Conservation (phyloP, 1,284 basidiomycete genomes). For the Microbotryum intermedium region DNA sequence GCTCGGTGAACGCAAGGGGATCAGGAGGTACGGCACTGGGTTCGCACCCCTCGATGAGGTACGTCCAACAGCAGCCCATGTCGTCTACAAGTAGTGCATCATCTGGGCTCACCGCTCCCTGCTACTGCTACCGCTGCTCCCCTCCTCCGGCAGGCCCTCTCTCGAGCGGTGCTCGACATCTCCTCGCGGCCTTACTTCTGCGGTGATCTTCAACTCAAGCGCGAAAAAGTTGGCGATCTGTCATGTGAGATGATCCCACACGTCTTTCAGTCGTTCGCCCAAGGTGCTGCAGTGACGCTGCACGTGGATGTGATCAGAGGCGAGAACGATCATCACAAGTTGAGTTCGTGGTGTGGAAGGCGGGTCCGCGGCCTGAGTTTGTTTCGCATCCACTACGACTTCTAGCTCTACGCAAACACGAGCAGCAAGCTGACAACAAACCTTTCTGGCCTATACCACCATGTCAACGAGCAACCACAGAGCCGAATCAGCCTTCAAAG, state of each 20-base stretch:
- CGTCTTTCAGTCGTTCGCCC: slow-evolving; percentile 86
- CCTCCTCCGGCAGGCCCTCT: slow-evolving; percentile 58
- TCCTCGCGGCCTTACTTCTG: slow-evolving; percentile 94
- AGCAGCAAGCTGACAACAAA: not conserved
- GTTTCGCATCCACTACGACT: not conserved
- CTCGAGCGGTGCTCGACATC: slow-evolving; percentile 93
- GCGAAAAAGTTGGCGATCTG: slow-evolving; percentile 95
- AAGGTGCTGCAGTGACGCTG: slow-evolving; percentile 78
- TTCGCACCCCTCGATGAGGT: slow-evolving; percentile 97
- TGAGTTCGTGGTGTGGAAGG: slow-evolving; percentile 33
- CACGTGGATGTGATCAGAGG: slow-evolving; percentile 92
- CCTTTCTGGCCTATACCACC: not conserved
- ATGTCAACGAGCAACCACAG: slow-evolving; percentile 45
- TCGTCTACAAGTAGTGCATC: not conserved
- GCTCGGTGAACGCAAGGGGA: slow-evolving; percentile 87
- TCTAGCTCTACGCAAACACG: not conserved
- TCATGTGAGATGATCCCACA: slow-evolving; percentile 93
- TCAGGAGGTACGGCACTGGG: slow-evolving; percentile 89
- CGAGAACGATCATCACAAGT: slow-evolving; percentile 97
- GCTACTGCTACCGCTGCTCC: not conserved
- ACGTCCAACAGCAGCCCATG: slow-evolving; percentile 27
- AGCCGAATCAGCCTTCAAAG: slow-evolving; percentile 96
- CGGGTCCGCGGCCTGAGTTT: not conserved
- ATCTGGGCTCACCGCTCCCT: not conserved
- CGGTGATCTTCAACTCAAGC: slow-evolving; percentile 69